A percentile compares a stretch with the other conserved stretches of the same genome.
Conservation (phyloP, 139 green algal species). For the Diplosphaera chodatii region DNA sequence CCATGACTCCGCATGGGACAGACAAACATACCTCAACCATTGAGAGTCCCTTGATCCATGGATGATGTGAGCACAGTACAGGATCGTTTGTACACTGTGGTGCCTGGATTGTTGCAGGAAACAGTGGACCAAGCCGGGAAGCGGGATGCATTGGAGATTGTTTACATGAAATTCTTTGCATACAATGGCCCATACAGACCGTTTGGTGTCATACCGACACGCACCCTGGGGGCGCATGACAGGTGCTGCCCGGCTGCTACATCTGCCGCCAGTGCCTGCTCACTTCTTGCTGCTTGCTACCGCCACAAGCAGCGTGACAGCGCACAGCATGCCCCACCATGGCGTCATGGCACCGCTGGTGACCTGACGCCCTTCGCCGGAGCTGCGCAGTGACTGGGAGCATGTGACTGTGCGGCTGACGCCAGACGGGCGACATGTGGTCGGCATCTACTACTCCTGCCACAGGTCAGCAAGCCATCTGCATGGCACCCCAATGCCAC, state of each 20-base stretch:
- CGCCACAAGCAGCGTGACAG: too few species aligned
- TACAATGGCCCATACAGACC: slow-evolving; percentile 15
- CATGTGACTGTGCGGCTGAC: slow-evolving; percentile 23
- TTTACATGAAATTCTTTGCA: slow-evolving; percentile 29
- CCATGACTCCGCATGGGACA: too few species aligned
- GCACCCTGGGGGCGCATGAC: not conserved
- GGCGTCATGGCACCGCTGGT: slow-evolving; percentile 11
- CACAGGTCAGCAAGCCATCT: too few species aligned
- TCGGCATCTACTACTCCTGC: slow-evolving; percentile 24
- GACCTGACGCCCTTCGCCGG: too few species aligned
- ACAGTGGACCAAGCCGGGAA: slow-evolving; percentile 1
- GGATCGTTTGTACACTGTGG: too few species aligned
- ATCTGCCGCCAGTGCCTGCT: too few species aligned
- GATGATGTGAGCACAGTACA: too few species aligned
- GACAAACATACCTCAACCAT: too few species aligned
- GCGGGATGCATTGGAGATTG: slow-evolving; percentile 17
- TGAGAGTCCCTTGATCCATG: too few species aligned
- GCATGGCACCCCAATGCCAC: too few species aligned
- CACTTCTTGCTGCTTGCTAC: too few species aligned
- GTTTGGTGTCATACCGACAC: not conserved
- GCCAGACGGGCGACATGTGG: slow-evolving; percentile 6
- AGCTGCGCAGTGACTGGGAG: slow-evolving; percentile 17
- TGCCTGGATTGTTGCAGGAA: slow-evolving; percentile 9
- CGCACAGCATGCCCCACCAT: too few species aligned
- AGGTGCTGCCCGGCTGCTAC: not conserved